phyloP scores from a whole-genome alignment of 2,329 filamentous ascomycete genomes.

The Apiospora koreana region DNA sequence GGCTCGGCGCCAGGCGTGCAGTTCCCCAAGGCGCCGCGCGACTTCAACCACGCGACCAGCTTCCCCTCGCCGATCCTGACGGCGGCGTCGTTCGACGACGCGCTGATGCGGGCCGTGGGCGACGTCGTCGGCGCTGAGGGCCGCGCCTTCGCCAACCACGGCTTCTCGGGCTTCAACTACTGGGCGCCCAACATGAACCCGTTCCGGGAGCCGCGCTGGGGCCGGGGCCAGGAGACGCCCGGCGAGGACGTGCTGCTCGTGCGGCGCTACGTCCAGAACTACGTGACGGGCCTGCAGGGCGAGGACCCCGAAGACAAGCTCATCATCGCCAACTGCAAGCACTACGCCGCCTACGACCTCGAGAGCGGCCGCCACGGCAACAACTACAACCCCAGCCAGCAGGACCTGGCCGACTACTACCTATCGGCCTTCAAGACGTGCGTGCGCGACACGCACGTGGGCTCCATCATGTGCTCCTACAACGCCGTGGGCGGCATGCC shows the following conservation, averaged over 20 bases:
- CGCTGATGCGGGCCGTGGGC: constrained; percentile 28
- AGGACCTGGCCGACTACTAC: constrained; percentile 70
- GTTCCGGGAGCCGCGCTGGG: constrained; percentile 30
- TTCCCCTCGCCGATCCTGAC: constrained; percentile 34
- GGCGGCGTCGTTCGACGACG: constrained; percentile 34
- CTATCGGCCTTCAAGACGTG: constrained; percentile 66
- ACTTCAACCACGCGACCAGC: constrained; percentile 32
- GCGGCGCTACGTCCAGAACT: constrained; percentile 50
- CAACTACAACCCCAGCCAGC: constrained; percentile 34
- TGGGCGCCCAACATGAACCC: constrained; percentile 32
- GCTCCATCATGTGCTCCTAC: constrained; percentile 64
- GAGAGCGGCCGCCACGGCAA: constrained; percentile 41
- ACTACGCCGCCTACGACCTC: constrained; percentile 59
- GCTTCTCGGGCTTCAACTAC: constrained; percentile 29
- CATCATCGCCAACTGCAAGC: constrained; percentile 59
- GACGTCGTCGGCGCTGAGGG: constrained; percentile 32
- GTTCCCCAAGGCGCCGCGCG: constrained; percentile 22
- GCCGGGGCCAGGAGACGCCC: constrained; percentile 30
- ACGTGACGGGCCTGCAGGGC: constrained; percentile 55
- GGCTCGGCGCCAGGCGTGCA: constrained; percentile 49
- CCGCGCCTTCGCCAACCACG: constrained; percentile 33
- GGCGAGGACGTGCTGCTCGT: constrained; percentile 42
- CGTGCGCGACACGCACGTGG: constrained; percentile 56
- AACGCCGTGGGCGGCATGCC: constrained; percentile 68
- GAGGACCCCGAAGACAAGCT: constrained; percentile 23